Evolutionary conservation across 495 filamentous ascomycete genomes (phyloP).

Genomic region (Trichoderma virens): DNA sequence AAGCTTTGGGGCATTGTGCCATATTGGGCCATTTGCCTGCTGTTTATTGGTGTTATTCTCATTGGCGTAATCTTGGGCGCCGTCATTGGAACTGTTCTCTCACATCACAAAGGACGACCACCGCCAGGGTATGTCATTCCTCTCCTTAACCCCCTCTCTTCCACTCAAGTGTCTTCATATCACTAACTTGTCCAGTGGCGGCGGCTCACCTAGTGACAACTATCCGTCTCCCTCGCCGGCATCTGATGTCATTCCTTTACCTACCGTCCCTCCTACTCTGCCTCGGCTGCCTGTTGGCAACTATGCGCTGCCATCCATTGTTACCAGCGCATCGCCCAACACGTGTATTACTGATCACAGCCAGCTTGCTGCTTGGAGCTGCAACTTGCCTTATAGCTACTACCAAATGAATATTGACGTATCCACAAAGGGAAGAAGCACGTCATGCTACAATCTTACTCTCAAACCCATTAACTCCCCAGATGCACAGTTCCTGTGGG

Average conservation of each 20-base stretch:
- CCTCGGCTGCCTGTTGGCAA: conserved; percentile 55
- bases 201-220: conserved; percentile 42
- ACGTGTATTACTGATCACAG: conserved; percentile 57
- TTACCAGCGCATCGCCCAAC: conserved; percentile 48
- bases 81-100: conserved; percentile 34
- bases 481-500: conserved; percentile 49
- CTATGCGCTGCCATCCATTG: conserved; percentile 54
- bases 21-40: conserved; percentile 57
- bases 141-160: neutral
- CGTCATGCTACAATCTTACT: conserved; percentile 23
- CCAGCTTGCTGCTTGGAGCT: conserved; percentile 65
- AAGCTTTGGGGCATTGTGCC: conserved; percentile 57
- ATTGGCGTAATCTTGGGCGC: conserved; percentile 58
- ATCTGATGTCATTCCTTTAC: conserved; percentile 57
- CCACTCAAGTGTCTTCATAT: conserved; percentile 9
- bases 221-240: conserved; percentile 55
- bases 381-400: conserved; percentile 35
- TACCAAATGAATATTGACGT: conserved; percentile 25
- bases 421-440: conserved; percentile 14
- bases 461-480: conserved; percentile 24
- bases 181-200: conserved; percentile 17
- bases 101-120: conserved; percentile 20
- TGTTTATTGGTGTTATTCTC: conserved; percentile 45
- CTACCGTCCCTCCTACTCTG: conserved; percentile 49
- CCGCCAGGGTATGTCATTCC: conserved; percentile 16